phyloP scores from a whole-genome alignment of 1,139 yeast genomes.

The Yarrowia galli region DNA sequence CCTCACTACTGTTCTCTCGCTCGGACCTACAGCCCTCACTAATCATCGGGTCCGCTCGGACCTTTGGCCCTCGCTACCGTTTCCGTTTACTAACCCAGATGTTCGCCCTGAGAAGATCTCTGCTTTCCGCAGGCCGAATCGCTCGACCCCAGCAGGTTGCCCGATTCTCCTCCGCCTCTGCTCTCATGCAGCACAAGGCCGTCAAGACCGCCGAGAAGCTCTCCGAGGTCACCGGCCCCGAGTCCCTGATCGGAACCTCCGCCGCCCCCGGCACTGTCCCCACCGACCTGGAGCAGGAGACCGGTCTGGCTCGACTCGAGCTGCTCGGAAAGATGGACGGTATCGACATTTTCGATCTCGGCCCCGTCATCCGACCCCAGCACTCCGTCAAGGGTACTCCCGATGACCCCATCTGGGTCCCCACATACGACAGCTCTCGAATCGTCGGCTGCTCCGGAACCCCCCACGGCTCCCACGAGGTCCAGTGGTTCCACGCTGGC shows the following conservation, averaged over 20 bases:
- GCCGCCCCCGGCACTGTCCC: conserved; percentile 85
- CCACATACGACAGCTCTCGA: conserved; percentile 91
- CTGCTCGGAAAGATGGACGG: conserved; percentile 94
- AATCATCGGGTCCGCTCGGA: too few species aligned
- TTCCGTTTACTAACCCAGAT: conserved; percentile 13
- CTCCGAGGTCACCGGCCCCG: conserved; percentile 81
- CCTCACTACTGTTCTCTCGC: too few species aligned
- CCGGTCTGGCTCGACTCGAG: conserved; percentile 98
- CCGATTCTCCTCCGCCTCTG: conserved; percentile 42
- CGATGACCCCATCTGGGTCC: conserved; percentile 84
- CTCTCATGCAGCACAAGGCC: conserved; percentile 43
- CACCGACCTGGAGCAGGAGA: conserved; percentile 93
- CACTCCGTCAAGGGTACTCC: conserved; percentile 89
- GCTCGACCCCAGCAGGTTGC: conserved; percentile 41
- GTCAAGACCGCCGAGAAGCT: conserved; percentile 70
- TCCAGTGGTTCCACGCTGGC: conserved; percentile 94
- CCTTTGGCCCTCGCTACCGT: not conserved
- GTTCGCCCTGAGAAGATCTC: conserved; percentile 40
- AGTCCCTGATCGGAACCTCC: conserved; percentile 88
- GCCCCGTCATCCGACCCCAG: conserved; percentile 66
- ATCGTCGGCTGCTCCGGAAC: conserved; percentile 97
- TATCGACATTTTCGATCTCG: conserved; percentile 91
- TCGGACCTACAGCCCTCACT: too few species aligned
- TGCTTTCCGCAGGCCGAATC: conserved; percentile 42
- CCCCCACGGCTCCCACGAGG: conserved; percentile 89